Base-by-base conservation (phyloP, 805 yeast species). In the Wickerhamomyces queroliae region DNA sequence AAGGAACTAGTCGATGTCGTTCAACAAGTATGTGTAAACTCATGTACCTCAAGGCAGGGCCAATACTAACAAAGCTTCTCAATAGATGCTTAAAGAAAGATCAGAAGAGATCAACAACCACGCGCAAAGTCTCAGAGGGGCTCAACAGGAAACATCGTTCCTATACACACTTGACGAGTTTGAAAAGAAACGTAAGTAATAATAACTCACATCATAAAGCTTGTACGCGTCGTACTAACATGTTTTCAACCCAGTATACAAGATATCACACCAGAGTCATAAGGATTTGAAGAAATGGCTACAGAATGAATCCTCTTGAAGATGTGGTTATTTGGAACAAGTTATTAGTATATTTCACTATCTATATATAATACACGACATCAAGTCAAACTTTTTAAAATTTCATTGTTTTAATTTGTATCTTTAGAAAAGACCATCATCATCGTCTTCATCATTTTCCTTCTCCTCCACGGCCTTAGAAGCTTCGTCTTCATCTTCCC, bases 91-190 rank as follows among this genome's bases (percentile, higher is more conserved):
- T 22, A 71, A 77, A 40, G 73, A 72, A 34, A 66, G 98, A 31
- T 74, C 89, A 0, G 74, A 78, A 39, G 83, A 76, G 54, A 78
- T 90, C 22, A 80, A 81, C 55, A 90, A 83, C 54, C 75, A 70
- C 49, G 88, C 95, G 21, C 62, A 46, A 42, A 55, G 49, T 39
- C 45, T 41, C 17, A 47, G 43, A 45, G 61, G 59, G 21, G 61
- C 65, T 42, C 68, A 74, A 56, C 74, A 71, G 47, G 64, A 74
- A 43, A 63, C 65, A 45, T 64, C 70, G 39, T 84, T 89, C 49
- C 50, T 85, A 33, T 66, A 73, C 42, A 77, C 80, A 5, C 63
- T 89, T 45, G 97, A 89, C 55, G 87, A 81, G 52, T 81, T 76
- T 56, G 97, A 89, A 52, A 81, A 76, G 56, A 61, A 59, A 25